phyloP scores from a whole-genome alignment of 2,329 filamentous ascomycete genomes.

The Chrysoporthe puriensis region DNA sequence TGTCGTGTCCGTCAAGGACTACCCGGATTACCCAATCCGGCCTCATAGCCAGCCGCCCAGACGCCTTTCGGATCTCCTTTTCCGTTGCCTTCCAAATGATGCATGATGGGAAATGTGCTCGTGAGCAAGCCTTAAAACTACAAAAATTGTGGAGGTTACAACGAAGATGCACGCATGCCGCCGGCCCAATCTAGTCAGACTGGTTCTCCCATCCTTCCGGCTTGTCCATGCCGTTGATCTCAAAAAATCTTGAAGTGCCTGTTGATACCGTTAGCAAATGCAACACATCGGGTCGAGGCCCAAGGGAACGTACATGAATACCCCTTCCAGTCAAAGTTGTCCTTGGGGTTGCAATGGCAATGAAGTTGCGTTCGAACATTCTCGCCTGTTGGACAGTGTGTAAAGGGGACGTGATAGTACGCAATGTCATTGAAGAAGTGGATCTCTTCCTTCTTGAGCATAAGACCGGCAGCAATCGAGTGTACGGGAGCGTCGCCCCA shows the following conservation, averaged over 20 bases:
- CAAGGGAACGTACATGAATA: slow-evolving; percentile 79
- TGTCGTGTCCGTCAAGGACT: slow-evolving; percentile 18
- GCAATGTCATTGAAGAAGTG: slow-evolving; percentile 99
- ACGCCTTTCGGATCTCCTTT: slow-evolving; percentile 24
- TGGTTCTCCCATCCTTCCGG: slow-evolving; percentile 84
- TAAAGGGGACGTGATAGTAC: slow-evolving; percentile 97
- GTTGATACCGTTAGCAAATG: slow-evolving; percentile 4
- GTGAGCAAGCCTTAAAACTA: slow-evolving; percentile 7
- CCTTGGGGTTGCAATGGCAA: slow-evolving; percentile 91
- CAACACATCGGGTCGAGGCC: background rate
- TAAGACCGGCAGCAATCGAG: slow-evolving; percentile 88
- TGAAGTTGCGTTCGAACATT: slow-evolving; percentile 80
- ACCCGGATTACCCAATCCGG: slow-evolving; percentile 19
- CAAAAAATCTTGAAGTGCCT: slow-evolving; percentile 87
- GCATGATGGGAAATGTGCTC: slow-evolving; percentile 15
- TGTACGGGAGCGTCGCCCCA: slow-evolving; percentile 98
- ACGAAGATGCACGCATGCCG: slow-evolving; percentile 9
- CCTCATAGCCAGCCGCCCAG: slow-evolving; percentile 18
- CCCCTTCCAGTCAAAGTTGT: slow-evolving; percentile 99
- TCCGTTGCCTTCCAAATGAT: slow-evolving; percentile 14
- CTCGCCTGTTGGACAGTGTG: slow-evolving; percentile 93
- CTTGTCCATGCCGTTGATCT: slow-evolving; percentile 79
- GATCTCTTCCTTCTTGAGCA: slow-evolving; percentile 90
- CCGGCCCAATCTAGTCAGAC: slow-evolving; percentile 46
- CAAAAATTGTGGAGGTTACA: slow-evolving; percentile 12